phyloP scores from a whole-genome alignment of 2,329 filamentous ascomycete genomes.

The Fusarium sp. region DNA sequence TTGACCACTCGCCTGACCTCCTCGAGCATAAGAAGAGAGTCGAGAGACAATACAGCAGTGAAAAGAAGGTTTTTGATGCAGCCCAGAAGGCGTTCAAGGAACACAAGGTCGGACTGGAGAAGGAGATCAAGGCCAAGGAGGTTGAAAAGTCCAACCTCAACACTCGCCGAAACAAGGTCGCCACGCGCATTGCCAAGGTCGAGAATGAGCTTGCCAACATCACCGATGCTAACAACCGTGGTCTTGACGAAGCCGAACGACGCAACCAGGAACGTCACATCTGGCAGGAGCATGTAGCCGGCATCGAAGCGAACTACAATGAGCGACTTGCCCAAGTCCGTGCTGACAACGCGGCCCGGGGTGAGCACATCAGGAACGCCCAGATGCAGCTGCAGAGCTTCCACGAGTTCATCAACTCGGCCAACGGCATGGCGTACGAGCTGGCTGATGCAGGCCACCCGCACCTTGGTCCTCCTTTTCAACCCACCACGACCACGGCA shows the following conservation, averaged over 20 bases:
- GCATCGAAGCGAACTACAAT: slow-evolving; percentile 57
- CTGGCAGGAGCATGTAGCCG: slow-evolving; percentile 57
- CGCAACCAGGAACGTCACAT: slow-evolving; percentile 59
- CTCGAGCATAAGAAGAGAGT: slow-evolving; percentile 62
- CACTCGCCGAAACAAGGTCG: slow-evolving; percentile 75
- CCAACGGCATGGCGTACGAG: slow-evolving; percentile 48
- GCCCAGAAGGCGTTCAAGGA: slow-evolving; percentile 62
- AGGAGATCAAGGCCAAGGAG: slow-evolving; percentile 67
- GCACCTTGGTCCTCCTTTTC: slow-evolving; percentile 41
- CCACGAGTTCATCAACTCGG: slow-evolving; percentile 46
- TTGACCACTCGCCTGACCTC: slow-evolving; percentile 71
- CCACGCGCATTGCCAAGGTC: slow-evolving; percentile 73
- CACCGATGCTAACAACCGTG: slow-evolving; percentile 70
- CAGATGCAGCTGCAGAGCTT: slow-evolving; percentile 48
- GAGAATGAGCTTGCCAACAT: slow-evolving; percentile 76
- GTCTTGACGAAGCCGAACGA: slow-evolving; percentile 69
- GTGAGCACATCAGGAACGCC: slow-evolving; percentile 45
- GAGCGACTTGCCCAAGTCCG: slow-evolving; percentile 54
- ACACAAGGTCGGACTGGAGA: slow-evolving; percentile 68
- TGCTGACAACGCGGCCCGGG: slow-evolving; percentile 43
- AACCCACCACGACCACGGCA: slow-evolving; percentile 32
- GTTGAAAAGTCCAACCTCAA: slow-evolving; percentile 69
- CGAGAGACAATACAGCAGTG: slow-evolving; percentile 61
- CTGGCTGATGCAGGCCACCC: slow-evolving; percentile 37
- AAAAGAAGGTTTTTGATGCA: slow-evolving; percentile 67